Evolutionary conservation across 768 basidiomycete species (phyloP).

Genomic region (Boletus tomentosulus): DNA sequence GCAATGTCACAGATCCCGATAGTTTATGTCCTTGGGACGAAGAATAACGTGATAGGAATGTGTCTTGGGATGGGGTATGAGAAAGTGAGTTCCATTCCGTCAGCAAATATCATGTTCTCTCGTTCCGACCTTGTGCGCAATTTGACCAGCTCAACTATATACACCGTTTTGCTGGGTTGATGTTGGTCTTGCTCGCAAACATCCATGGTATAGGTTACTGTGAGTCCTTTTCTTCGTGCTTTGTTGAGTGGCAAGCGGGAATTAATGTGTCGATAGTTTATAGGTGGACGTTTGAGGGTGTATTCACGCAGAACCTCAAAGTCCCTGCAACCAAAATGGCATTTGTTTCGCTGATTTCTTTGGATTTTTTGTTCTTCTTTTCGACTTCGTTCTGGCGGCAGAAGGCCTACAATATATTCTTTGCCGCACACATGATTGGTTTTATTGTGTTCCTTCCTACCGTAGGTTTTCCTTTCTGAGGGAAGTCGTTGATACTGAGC

Average conservation of each 20-base stretch:
- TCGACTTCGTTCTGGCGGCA: constrained; percentile 41
- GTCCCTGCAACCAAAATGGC: constrained; percentile 18
- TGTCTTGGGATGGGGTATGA: constrained; percentile 45
- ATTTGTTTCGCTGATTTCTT: constrained; percentile 31
- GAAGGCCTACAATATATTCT: constrained; percentile 43
- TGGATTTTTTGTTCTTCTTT: constrained; percentile 37
- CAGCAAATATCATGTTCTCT: not conserved
- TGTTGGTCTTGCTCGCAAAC: constrained; percentile 39
- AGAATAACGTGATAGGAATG: constrained; percentile 44
- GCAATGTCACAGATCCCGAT: constrained; percentile 44
- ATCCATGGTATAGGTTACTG: constrained; percentile 42
- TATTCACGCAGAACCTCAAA: constrained; percentile 11
- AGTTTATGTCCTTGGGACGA: constrained; percentile 42
- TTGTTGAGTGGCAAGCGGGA: not conserved
- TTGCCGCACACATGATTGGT: constrained; percentile 39
- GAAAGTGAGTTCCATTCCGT: constrained; percentile 31
- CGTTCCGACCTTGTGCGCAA: not conserved
- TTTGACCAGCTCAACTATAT: constrained; percentile 44
- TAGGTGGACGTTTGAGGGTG: constrained; percentile 23
- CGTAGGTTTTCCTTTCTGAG: constrained; percentile 17
- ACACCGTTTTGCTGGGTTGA: constrained; percentile 49
- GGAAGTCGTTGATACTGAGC: constrained; percentile 11
- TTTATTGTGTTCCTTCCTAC: constrained; percentile 38
- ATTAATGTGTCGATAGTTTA: constrained; percentile 21
- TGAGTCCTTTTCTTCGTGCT: constrained; percentile 11